Percentiles rank a stretch among this genome's conserved stretches.
These are phyloP conservation scores for Colletotrichum liaoningense DNA, from an alignment of 2,329 filamentous ascomycete genomes.

Conservation along the genomic window DNA sequence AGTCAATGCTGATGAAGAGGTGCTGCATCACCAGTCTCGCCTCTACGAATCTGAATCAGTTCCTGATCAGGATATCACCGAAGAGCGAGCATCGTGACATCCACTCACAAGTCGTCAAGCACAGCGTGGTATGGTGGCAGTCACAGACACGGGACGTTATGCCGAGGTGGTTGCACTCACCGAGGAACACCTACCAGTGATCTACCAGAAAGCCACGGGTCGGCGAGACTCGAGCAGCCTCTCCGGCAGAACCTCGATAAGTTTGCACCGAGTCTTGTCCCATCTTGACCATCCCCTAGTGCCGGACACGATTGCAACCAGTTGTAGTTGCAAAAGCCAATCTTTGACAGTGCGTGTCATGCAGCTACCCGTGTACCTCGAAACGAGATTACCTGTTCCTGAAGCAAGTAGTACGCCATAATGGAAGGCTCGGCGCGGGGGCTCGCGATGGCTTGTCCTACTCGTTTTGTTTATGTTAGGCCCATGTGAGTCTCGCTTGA, in stretches of 20 bases:
- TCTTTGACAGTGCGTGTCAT: neutral
- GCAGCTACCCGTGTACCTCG: constrained; percentile 20
- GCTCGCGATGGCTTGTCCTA: constrained; percentile 15
- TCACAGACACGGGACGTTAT: constrained; percentile 7
- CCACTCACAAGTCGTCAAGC: constrained; percentile 1
- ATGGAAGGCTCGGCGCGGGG: neutral
- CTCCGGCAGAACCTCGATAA: neutral
- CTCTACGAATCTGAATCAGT: neutral
- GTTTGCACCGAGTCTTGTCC: neutral
- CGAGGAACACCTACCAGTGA: neutral
- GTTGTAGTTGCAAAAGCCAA: neutral
- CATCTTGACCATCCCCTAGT: neutral
- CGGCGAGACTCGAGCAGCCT: neutral
- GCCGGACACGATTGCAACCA: neutral
- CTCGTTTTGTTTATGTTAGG: neutral
- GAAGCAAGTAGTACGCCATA: constrained; percentile 3
- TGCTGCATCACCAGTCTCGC: neutral
- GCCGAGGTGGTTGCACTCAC: constrained; percentile 14
- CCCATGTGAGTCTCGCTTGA: neutral
- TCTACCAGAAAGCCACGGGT: neutral
- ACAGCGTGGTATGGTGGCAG: constrained; percentile 16
- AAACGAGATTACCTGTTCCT: constrained; percentile 33
- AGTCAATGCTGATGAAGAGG: neutral
- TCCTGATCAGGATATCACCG: neutral
- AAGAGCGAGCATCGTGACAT: constrained; percentile 7